Base-by-base conservation (phyloP, 352 stramenopile genomes). In the Phytophthora pistaciae region DNA sequence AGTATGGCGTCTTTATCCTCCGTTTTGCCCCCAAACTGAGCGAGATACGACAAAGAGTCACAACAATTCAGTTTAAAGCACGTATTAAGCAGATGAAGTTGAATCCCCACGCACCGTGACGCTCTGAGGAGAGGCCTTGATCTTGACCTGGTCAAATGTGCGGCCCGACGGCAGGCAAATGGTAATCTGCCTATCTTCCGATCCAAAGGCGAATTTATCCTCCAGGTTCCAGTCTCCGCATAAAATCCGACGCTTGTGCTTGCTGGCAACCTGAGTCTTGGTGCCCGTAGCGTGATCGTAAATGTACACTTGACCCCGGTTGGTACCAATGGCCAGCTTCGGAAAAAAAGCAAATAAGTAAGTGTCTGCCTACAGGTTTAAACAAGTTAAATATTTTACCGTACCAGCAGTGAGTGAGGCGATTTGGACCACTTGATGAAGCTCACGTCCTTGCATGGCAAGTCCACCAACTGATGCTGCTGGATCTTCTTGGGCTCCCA, bases 351-450 rank as follows among this genome's bases (percentile, higher is more conserved):
- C 5, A 52, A 58, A 36, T 29, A 29, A 29, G 25, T 29, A 29
- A 29, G 25, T 29, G 25, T 3, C 3, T 29, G 25, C 1, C 25
- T 29, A 23, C 44, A 50, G 44, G 3, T 23, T 3, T 5, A 50
- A 25, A 13, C 1, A 50, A 50, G 0, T 23, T 23, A 50, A 50
- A 50, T 56, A 65, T 75, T 42, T 44, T 44, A 13, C 36, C 13
- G 36, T 44, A 89, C 83, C 56, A 93, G 66, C 21, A 88, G 67
- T 13, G 82, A 90, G 18, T 77, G 60, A 21, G 82, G 76, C n/a
- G 80, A 84, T 58, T 91, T 94, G 63, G 85, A 92, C 87, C 87
- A 94, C 61, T 90, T 90, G 53, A 94, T 82, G 68, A 93, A 90
- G 68, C 79, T 91, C 29, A 94, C 82, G 64, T 94, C 87, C 27